Percentiles rank a stretch among this genome's conserved stretches.
Conservation (phyloP, 805 yeast genomes). For the Candida ulmi region DNA sequence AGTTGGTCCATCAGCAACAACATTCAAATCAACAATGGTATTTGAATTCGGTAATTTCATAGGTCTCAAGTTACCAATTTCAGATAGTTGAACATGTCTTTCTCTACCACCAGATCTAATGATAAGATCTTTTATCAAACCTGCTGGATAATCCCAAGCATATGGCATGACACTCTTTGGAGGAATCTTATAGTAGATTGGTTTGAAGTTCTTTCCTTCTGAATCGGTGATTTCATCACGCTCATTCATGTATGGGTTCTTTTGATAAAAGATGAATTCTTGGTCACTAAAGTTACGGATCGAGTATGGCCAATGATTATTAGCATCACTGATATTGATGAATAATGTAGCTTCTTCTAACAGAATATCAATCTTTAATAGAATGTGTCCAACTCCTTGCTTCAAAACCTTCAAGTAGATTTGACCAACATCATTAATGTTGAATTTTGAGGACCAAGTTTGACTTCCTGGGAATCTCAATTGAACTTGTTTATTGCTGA, state of each 20-base stretch:
- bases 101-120: conserved; percentile 68
- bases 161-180: conserved; percentile 95
- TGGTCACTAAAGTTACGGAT: conserved; percentile 82
- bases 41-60: conserved; percentile 60
- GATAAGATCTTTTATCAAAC: conserved; percentile 72
- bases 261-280: conserved; percentile 84
- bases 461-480: conserved; percentile 52
- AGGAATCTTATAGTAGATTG: conserved; percentile 77
- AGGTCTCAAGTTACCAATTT: conserved; percentile 87
- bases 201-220: conserved; percentile 56
- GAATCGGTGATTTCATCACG: conserved; percentile 54
- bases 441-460: conserved; percentile 86
- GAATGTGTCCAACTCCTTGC: conserved; percentile 57
- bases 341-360: conserved; percentile 82
- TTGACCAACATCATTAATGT: conserved; percentile 79
- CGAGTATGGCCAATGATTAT: conserved; percentile 86
- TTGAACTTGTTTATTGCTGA: conserved; percentile 52
- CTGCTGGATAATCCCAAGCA: conserved; percentile 97
- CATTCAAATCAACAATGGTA: conserved; percentile 76
- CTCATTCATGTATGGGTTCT: conserved; percentile 65
- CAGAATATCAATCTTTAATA: conserved; percentile 66
- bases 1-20: conserved; percentile 93
- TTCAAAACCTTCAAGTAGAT: conserved; percentile 65
- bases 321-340: conserved; percentile 66
- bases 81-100: conserved; percentile 79